Base-by-base conservation (phyloP, 345 rosid species). In the Lepidium didymum region DNA sequence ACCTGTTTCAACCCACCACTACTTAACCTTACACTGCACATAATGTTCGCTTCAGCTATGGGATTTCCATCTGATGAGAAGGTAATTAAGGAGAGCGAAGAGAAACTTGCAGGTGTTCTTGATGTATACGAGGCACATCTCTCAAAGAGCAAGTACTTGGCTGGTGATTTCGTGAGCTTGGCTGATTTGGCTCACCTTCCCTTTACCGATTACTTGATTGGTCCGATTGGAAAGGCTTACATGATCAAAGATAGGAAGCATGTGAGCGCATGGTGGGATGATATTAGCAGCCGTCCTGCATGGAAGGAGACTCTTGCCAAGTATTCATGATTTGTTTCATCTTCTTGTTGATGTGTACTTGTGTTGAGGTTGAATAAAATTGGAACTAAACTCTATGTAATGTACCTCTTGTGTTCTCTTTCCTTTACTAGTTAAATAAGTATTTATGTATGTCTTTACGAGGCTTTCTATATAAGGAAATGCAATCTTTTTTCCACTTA, bases 121-220 rank as follows among this genome's bases (percentile, higher is more conserved):
- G 91, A 87, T 40, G 37, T 90, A 0, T 84, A 90, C 49, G 89
- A 87, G 64, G 82, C 83, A 36, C 85, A 84, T 64, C 85, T 90
- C 9, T 71, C 91, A 0, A 76, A 78, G 75, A 80, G 75, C 81
- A 78, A 84, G 79, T 90, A 90, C 76, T 62, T 86, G 29, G 94
- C 83, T 3, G 91, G 93, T 1, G 86, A 83, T 61, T 87, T 81
- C 80, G 77, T 87, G 46, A 84, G 88, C 78, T 64, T 87, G 19
- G 93, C 96, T 21, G 91, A 90, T 65, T 75, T 84, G 12, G 84
- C 89, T 65, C 83, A 87, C 78, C 80, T 90, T 2, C 90, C 91
- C 0, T 81, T 81, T 44, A 83, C 86, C 2, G 80, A 87, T 10
- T 83, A 81, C 73, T 52, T 90, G 82, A 83, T 90, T 15, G 86